These are phyloP conservation scores for Puccinia triticina DNA, from an alignment of 1,284 basidiomycete species.

Conservation along the genomic window DNA sequence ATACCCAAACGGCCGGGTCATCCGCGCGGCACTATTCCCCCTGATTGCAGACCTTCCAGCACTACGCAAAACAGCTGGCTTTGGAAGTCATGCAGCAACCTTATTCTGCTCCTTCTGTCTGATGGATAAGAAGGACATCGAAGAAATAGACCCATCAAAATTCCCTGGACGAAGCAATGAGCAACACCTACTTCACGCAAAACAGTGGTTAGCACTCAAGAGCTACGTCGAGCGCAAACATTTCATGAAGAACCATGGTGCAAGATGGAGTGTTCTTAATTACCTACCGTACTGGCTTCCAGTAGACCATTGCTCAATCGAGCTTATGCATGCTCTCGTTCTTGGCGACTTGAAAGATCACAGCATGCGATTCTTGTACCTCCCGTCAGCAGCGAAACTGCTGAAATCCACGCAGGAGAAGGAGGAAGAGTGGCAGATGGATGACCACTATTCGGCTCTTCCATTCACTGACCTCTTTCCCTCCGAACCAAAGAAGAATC, in stretches of 20 bases:
- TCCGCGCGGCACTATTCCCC: background rate
- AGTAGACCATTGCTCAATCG: slow-evolving; percentile 6
- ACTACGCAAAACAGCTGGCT: background rate
- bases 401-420: no score
- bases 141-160: background rate
- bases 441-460: no score
- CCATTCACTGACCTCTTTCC: no score
- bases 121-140: no score
- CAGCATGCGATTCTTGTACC: no score
- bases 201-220: background rate
- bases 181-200: background rate
- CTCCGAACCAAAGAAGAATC: no score
- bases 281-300: slow-evolving; percentile 19
- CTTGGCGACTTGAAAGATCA: slow-evolving; percentile 14
- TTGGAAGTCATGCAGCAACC: no score
- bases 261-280: slow-evolving; percentile 27
- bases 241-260: slow-evolving; percentile 8
- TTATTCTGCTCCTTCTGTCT: no score
- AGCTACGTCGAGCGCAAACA: background rate
- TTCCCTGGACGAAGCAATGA: background rate
- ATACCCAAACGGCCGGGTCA: background rate
- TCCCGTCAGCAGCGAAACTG: no score
- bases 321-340: slow-evolving; percentile 17
- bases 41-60: slow-evolving; percentile 32
- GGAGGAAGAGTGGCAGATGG: no score